phyloP scores from a whole-genome alignment of 1,284 basidiomycete genomes.

The Cryptococcus jaspeensis region DNA sequence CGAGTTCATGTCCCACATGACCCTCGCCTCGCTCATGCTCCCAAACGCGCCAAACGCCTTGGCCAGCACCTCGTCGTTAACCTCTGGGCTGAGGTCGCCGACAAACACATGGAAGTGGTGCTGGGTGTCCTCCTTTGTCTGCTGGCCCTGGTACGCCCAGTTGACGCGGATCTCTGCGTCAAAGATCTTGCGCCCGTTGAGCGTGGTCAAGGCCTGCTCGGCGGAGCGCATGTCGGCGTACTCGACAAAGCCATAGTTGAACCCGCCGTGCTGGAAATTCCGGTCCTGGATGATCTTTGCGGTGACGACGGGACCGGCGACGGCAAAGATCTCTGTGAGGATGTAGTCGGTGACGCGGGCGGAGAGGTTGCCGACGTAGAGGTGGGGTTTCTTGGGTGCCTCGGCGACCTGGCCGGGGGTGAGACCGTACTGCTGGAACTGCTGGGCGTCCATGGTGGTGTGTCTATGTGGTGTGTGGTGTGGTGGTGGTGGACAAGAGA shows the following conservation, averaged over 20 bases:
- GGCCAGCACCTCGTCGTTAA: constrained; percentile 93
- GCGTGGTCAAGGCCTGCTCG: constrained; percentile 91
- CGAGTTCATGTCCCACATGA: constrained; percentile 99
- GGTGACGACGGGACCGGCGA: constrained; percentile 89
- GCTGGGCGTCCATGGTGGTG: constrained; percentile 12
- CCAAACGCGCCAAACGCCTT: constrained; percentile 96
- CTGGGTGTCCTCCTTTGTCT: constrained; percentile 80
- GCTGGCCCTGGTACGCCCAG: constrained; percentile 95
- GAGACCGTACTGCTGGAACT: constrained; percentile 8
- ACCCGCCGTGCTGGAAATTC: constrained; percentile 94
- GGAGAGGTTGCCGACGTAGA: constrained; percentile 95
- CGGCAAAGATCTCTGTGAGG: constrained; percentile 94
- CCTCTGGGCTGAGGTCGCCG: constrained; percentile 94
- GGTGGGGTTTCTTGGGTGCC: constrained; percentile 64
- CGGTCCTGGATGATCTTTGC: constrained; percentile 99
- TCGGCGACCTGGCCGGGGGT: constrained; percentile 24
- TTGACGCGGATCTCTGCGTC: constrained; percentile 97
- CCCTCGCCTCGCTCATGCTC: constrained; percentile 90
- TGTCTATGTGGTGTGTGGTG: neutral
- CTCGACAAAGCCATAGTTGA: constrained; percentile 98
- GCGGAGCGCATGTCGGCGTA: constrained; percentile 96
- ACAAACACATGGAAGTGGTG: constrained; percentile 97
- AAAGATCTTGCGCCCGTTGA: constrained; percentile 97
- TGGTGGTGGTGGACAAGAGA: neutral
- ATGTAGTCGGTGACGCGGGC: constrained; percentile 71